Percentiles rank a stretch among this genome's conserved stretches.
Evolutionary conservation across 306 rosid species (phyloP).

Genomic region (Corylus heterophylla): DNA sequence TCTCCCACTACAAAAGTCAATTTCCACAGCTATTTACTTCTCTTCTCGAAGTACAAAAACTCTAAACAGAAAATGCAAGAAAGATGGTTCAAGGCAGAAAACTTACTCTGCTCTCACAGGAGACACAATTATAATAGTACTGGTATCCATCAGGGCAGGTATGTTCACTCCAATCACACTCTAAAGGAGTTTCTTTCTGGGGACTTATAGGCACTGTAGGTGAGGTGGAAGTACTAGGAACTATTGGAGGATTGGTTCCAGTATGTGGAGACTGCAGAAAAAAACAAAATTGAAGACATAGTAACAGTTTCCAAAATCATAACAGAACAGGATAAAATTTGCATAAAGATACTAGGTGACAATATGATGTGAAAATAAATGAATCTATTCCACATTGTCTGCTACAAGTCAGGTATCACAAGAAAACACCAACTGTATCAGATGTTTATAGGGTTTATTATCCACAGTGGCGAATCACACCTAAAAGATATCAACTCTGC

Average conservation of each 20-base stretch:
- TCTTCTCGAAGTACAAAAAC: conserved; percentile 18
- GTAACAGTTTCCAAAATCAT: background rate
- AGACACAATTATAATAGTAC: conserved; percentile 76
- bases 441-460: conserved; percentile 17
- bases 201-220: conserved; percentile 41
- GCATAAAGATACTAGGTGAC: background rate
- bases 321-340: background rate
- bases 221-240: conserved; percentile 34
- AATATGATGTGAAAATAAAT: conserved; percentile 16
- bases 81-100: conserved; percentile 31
- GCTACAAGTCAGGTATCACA: background rate
- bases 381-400: conserved; percentile 4
- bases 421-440: conserved; percentile 21
- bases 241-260: conserved; percentile 40
- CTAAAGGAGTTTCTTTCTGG: conserved; percentile 46
- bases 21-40: conserved; percentile 31
- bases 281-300: background rate
- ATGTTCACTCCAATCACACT: conserved; percentile 93
- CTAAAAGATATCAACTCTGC: conserved; percentile 21
- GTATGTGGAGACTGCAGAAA: conserved; percentile 42
- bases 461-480: conserved; percentile 10
- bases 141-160: conserved; percentile 79
- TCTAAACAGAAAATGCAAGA: conserved; percentile 18
- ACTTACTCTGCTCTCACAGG: conserved; percentile 82
- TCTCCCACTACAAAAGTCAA: conserved; percentile 72